Conservation (phyloP, 169 alveolate species). For the Theileria parva region DNA sequence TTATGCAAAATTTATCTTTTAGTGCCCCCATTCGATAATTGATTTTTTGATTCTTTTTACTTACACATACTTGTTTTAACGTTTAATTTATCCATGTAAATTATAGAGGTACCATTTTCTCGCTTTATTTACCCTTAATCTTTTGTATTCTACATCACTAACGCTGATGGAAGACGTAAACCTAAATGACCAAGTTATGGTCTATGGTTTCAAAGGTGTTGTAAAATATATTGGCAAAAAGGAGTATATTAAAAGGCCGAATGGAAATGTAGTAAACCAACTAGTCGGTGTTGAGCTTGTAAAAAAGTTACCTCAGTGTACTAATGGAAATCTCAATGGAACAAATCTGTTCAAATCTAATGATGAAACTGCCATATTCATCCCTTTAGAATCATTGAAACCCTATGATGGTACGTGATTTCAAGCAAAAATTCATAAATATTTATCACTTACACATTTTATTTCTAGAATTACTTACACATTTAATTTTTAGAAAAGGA, state of each 20-base stretch:
- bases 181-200: constrained; percentile 64
- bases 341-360: not conserved
- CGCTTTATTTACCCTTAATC: not conserved
- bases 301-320: constrained; percentile 20
- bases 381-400: constrained; percentile 34
- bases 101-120: not conserved
- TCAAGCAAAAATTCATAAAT: not conserved
- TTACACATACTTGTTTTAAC: not conserved
- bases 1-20: not conserved
- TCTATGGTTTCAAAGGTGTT: constrained; percentile 58
- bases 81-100: not conserved
- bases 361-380: constrained; percentile 22
- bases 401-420: constrained; percentile 33
- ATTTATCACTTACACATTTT: not conserved
- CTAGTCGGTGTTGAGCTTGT: constrained; percentile 50
- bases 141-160: not conserved
- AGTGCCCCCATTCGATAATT: not conserved
- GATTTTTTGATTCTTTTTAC: not conserved
- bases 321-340: constrained; percentile 31
- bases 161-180: constrained; percentile 15
- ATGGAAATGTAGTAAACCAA: constrained; percentile 30
- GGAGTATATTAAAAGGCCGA: constrained; percentile 41
- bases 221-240: constrained; percentile 37
- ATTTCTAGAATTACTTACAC: not conserved
- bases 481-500: constrained; percentile 34